phyloP scores from a whole-genome alignment of 306 rosid genomes.

The Castanea mollissima region DNA sequence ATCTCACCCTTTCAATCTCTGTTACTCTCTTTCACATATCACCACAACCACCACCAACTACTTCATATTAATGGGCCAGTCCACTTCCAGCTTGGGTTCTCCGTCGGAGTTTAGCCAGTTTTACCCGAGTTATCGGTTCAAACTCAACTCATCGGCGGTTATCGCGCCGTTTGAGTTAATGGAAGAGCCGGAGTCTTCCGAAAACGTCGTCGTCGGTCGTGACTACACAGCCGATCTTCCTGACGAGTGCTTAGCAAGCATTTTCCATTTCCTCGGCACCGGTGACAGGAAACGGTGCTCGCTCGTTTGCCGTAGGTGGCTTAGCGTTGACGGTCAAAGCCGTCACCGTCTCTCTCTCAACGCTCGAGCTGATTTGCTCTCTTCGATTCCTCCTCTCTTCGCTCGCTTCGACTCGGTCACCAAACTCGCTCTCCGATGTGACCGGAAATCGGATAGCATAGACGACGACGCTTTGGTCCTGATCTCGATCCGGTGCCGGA shows the following conservation, averaged over 20 bases:
- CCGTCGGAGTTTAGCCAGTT: conserved; percentile 16
- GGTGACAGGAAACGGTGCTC: conserved; percentile 62
- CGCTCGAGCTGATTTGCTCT: conserved; percentile 44
- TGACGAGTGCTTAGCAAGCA: conserved; percentile 59
- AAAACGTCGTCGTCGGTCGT: neutral
- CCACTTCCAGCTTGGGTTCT: conserved; percentile 40
- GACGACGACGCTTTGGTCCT: conserved; percentile 56
- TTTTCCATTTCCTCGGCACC: conserved; percentile 56
- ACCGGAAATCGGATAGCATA: conserved; percentile 60
- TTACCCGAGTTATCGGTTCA: conserved; percentile 17
- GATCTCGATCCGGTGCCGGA: conserved; percentile 62
- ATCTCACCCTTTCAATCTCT: neutral
- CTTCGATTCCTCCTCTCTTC: conserved; percentile 51
- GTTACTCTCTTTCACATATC: neutral
- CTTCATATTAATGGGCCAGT: conserved; percentile 58
- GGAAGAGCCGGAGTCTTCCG: conserved; percentile 15
- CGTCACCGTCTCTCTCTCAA: conserved; percentile 59
- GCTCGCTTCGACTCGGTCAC: conserved; percentile 69
- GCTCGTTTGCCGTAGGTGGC: conserved; percentile 63
- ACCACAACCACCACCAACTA: neutral
- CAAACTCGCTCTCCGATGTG: conserved; percentile 65
- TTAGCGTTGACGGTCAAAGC: conserved; percentile 57
- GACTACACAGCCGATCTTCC: conserved; percentile 60
- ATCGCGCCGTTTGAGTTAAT: neutral
- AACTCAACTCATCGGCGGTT: conserved; percentile 10